phyloP scores from a whole-genome alignment of 352 stramenopile species.

The Aphanomyces stellatus region DNA sequence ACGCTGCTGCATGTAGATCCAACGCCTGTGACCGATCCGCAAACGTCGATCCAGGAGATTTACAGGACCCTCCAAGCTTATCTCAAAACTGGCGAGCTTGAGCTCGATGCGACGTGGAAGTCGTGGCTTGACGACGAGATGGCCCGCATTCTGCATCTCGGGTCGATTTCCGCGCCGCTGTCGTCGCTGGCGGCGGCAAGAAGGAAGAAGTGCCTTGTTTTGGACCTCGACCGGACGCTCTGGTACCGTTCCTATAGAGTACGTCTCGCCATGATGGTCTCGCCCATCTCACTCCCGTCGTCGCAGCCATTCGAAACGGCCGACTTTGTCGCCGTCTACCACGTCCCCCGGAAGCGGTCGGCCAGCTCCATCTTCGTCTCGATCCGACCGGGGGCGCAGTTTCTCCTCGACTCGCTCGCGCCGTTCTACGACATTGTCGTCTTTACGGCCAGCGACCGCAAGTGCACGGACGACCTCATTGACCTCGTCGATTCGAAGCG shows the following conservation, averaged over 20 bases:
- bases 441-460: constrained; percentile 12
- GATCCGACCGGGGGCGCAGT: constrained; percentile 2
- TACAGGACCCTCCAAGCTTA: background rate
- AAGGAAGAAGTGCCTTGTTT: constrained; percentile 6
- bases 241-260: constrained; percentile 12
- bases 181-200: background rate
- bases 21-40: background rate
- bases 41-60: background rate
- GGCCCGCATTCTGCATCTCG: background rate
- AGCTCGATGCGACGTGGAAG: background rate
- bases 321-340: constrained; percentile 9
- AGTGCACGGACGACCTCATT: constrained; percentile 13
- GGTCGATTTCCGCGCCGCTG: background rate
- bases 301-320: background rate
- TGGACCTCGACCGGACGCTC: constrained; percentile 13
- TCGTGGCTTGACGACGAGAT: background rate
- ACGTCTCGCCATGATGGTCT: background rate
- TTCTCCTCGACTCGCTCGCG: background rate
- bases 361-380: constrained; percentile 14
- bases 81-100: background rate
- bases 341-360: background rate
- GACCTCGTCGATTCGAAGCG: background rate
- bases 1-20: background rate
- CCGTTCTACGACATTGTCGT: constrained; percentile 9
- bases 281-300: background rate